Base-by-base conservation (phyloP, 2,329 filamentous ascomycete genomes). In the Uncinocarpus reesii region DNA sequence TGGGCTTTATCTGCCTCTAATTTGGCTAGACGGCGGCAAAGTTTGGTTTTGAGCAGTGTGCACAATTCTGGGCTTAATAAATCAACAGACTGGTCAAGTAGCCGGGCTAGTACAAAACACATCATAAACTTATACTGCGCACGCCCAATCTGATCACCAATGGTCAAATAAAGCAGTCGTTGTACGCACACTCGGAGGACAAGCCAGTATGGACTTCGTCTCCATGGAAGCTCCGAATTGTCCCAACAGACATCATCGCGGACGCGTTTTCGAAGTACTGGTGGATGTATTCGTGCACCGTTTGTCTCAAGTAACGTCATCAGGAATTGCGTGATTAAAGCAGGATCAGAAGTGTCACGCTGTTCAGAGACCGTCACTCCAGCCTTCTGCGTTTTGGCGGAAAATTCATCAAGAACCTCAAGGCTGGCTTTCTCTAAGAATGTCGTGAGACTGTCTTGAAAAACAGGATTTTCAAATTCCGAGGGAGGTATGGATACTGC, bases 121-220 rank as follows among this genome's bases (percentile, higher is more conserved):
- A 78, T 75, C 53, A 74, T 72, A 0, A 56, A 52, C 47, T 80
- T 80, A 61, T 78, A 80, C 6, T 45, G 42, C 4, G 16, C 15
- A 3, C 4, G 52, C 49, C 8, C 76, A 54, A 52, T 76, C 77
- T 13, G 1, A 42, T 15, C 0, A 60, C 31, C n/a, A 75, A 54
- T 4, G 75, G 50, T 0, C 51, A 44, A 0, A 75, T 64, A 53
- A 76, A 61, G 16, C 67, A 72, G 0, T 13, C 63, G 57, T 44
- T 80, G 75, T 2, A 78, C 51, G 0, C 66, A 58, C 0, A 78
- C 74, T 0, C 77, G 72, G 2, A 80, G 47, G 0, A 79, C 61
- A 0, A 81, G 62, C 76, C 76, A 81, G 0, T 74, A 50, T 0
- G 76, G 64, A 10, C 76, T 79, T 37, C 72, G 60, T 8, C 70